Evolutionary conservation across 2,329 filamentous ascomycete genomes (phyloP).

Genomic region (Botryotinia calthae): DNA sequence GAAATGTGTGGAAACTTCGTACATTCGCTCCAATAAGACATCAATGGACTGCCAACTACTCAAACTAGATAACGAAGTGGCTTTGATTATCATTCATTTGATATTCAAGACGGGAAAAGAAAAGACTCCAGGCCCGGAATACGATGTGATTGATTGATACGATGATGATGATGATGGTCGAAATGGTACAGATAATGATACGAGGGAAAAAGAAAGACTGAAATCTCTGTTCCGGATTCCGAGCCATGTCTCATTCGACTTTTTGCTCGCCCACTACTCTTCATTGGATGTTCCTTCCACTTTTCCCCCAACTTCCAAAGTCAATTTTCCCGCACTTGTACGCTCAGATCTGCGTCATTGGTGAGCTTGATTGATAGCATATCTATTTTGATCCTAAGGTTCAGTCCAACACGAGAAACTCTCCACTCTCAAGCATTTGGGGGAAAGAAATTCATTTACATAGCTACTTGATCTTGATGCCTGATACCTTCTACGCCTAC

Average conservation of each 20-base stretch:
- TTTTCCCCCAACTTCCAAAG: neutral
- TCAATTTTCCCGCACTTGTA: neutral
- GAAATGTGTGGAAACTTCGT: neutral
- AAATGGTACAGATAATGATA: neutral
- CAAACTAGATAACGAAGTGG: neutral
- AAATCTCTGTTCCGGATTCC: neutral
- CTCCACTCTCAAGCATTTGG: neutral
- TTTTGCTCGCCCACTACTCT: neutral
- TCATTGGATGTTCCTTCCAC: neutral
- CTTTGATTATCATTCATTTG: neutral
- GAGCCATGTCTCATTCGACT: neutral
- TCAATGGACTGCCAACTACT: too few species aligned
- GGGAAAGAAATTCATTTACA: neutral
- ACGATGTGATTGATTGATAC: neutral
- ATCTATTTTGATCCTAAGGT: constrained; percentile 12
- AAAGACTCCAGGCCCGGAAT: neutral
- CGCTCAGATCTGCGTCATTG: constrained; percentile 10
- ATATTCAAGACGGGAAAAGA: neutral
- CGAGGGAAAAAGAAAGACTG: neutral
- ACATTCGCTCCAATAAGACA: neutral
- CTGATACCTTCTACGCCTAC: neutral
- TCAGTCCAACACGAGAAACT: constrained; percentile 14
- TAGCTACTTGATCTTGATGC: neutral
- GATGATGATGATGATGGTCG: neutral
- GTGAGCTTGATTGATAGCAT: neutral